Conservation (phyloP, 768 basidiomycete species). For the Sporobolomyces phaffii region DNA sequence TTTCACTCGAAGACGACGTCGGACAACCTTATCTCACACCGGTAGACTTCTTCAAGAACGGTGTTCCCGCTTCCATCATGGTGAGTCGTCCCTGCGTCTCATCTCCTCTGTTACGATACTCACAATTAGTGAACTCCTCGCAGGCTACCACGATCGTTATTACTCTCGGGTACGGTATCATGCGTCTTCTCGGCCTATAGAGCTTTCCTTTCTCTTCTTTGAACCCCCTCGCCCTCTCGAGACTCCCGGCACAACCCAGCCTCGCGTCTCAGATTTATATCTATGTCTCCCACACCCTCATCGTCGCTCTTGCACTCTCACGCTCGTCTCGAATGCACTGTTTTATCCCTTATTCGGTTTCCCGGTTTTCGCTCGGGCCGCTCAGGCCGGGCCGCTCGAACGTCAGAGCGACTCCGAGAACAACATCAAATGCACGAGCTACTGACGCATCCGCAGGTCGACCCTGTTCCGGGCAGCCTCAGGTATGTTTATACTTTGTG, state of each 20-base stretch:
- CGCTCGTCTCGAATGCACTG: neutral
- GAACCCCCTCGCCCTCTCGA: neutral
- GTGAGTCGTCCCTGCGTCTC: neutral
- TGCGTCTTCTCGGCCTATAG: slow-evolving; percentile 32
- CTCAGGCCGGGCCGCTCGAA: too few species aligned
- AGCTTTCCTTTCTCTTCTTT: neutral
- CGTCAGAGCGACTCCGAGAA: too few species aligned
- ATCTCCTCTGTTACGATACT: neutral
- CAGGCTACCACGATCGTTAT: slow-evolving; percentile 18
- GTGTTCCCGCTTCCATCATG: slow-evolving; percentile 25
- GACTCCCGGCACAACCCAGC: too few species aligned
- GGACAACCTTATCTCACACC: slow-evolving; percentile 70
- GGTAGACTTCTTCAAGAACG: slow-evolving; percentile 59
- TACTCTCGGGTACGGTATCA: slow-evolving; percentile 30
- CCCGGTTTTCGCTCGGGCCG: too few species aligned
- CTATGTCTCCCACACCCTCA: too few species aligned
- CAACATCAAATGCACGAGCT: too few species aligned
- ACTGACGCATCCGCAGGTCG: too few species aligned
- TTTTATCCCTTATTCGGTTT: too few species aligned
- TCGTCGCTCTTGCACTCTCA: neutral
- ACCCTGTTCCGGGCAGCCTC: too few species aligned
- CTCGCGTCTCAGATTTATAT: neutral
- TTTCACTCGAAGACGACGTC: slow-evolving; percentile 80
- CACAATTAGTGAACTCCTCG: neutral
- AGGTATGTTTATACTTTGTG: too few species aligned